Conservation (phyloP, 192 early-diverging fungal genomes). For the Hyaloraphidium curvatum region DNA sequence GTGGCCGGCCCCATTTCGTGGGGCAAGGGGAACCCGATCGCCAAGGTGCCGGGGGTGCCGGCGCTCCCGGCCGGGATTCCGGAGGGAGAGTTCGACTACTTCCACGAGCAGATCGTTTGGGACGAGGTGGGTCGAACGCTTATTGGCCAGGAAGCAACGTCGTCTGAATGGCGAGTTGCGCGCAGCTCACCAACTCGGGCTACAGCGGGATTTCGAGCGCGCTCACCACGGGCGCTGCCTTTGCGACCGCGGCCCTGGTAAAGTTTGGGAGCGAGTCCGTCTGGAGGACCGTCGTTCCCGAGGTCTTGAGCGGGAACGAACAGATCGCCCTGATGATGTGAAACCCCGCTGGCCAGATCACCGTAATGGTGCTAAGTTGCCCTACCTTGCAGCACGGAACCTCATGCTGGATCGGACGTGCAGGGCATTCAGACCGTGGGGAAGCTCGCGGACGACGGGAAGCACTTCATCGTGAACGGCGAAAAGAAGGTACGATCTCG, state of each 20-base stretch:
- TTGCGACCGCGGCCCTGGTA: constrained; percentile 54
- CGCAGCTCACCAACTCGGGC: no score
- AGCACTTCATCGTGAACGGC: constrained; percentile 32
- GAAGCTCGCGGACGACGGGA: constrained; percentile 39
- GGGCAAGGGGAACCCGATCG: no score
- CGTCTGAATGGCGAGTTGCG: no score
- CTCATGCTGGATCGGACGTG: constrained; percentile 46
- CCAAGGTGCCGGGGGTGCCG: background rate
- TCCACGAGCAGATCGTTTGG: background rate
- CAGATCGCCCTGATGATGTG: constrained; percentile 62
- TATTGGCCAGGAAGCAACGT: no score
- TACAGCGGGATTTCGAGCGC: no score
- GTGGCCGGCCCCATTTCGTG: no score
- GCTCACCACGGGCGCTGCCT: no score
- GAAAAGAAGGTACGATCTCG: constrained; percentile 64
- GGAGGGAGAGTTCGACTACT: constrained; percentile 15
- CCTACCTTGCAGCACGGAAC: constrained; percentile 73
- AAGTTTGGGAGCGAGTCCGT: constrained; percentile 48
- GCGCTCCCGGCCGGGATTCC: background rate
- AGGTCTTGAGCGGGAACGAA: constrained; percentile 46
- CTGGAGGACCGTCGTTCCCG: constrained; percentile 39
- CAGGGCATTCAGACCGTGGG: constrained; percentile 50
- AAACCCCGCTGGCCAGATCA: constrained; percentile 60
- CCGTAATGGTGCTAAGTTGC: no score
- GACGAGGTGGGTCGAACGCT: background rate